phyloP scores from a whole-genome alignment of 345 rosid genomes.

The Pelargonium nanum region DNA sequence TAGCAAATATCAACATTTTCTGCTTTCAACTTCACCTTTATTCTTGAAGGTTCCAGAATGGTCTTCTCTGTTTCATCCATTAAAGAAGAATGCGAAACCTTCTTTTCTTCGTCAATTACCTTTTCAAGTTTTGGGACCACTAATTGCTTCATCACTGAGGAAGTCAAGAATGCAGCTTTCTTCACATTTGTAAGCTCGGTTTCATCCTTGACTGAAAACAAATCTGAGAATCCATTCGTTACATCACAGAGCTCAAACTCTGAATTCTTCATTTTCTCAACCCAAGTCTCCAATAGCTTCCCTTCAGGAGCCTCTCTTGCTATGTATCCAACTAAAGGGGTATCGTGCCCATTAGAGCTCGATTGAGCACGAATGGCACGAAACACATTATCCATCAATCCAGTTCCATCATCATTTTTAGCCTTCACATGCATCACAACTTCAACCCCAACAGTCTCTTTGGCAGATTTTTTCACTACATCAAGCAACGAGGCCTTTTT shows the following conservation, averaged over 20 bases:
- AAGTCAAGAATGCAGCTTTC: constrained; percentile 73
- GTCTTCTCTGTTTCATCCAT: constrained; percentile 91
- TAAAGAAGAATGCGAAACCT: constrained; percentile 62
- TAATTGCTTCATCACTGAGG: constrained; percentile 63
- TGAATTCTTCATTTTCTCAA: constrained; percentile 44
- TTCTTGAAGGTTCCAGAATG: constrained; percentile 66
- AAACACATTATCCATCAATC: constrained; percentile 55
- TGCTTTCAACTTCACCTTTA: constrained; percentile 73
- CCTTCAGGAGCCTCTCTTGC: constrained; percentile 81
- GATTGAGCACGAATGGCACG: constrained; percentile 42
- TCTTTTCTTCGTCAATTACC: constrained; percentile 87
- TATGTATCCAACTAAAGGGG: constrained; percentile 55
- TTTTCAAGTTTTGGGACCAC: constrained; percentile 87
- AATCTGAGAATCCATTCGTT: constrained; percentile 66
- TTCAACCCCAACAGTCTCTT: constrained; percentile 47
- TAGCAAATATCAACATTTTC: constrained; percentile 93
- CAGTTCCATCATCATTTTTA: constrained; percentile 60
- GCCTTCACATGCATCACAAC: constrained; percentile 61
- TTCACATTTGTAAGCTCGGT: constrained; percentile 61
- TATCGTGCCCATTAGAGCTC: constrained; percentile 27
- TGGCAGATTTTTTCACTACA: constrained; percentile 52
- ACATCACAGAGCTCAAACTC: constrained; percentile 54
- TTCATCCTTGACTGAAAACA: constrained; percentile 71
- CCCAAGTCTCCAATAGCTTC: constrained; percentile 77
- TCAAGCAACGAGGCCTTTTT: constrained; percentile 69